Evolutionary conservation across 2,329 filamentous ascomycete genomes (phyloP), one percentile per base, ranked within the genome.

Genomic region (Aspergillus latus): DNA sequence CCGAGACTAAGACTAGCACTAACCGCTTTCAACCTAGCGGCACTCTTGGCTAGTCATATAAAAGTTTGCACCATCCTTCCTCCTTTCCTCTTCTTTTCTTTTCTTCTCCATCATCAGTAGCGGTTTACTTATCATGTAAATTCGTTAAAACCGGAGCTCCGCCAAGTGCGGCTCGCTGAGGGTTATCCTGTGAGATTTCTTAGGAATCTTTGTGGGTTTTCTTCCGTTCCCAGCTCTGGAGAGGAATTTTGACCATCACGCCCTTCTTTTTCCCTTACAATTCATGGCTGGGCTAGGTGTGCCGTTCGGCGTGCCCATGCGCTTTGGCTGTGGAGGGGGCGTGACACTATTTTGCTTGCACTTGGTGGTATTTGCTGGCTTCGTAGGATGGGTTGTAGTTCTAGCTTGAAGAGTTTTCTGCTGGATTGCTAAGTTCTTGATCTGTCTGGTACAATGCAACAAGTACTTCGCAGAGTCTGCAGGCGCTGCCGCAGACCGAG

Each of bases 71-170:
- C 28, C 34, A 28, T 40, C 50, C 43, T 55, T 32, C 58, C 51
- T 46, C 32, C 55, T 28, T 34, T 54, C 45, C 45, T 59, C 54
- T 60, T 66, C 64, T 70, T 68, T 73, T 71, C 67, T 72, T 72
- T 66, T 56, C 66, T 72, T 73, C 69, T 68, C 64, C 69, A 78
- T 77, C 76, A 79, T 78, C 76, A 79, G 76, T 79, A 79, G 76
- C 72, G 76, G 76, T 78, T 78, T 79, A 78, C 75, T 73, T 74
- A 75, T 71, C 74, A 74, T 77, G 74, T 76, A 77, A 77, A 76
- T 72, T 71, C 46, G 26, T 36, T 67, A 43, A 64, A 66, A 74
- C 69, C 70, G 74, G 71, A 76, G 76, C 75, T 78, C 75, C 75
- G 73, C 73, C 66, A 73, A 64, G 65, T 21, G 61, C 73, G 75